A percentile compares a stretch with the other conserved stretches of the same genome.
Conservation (phyloP, 140 eudicot genomes). For the Stevia rebaudiana region DNA sequence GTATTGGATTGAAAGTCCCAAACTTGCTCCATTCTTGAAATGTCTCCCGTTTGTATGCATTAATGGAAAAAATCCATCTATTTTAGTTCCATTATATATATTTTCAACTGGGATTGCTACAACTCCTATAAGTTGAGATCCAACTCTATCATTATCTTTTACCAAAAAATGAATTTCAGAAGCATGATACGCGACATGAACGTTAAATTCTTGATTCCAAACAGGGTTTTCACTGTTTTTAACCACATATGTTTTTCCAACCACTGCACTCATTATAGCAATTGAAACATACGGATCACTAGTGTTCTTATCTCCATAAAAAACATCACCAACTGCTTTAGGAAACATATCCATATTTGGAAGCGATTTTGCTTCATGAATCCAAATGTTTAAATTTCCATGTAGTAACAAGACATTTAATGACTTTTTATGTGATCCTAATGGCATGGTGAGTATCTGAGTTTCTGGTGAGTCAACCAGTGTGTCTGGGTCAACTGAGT, state of each 20-base stretch:
- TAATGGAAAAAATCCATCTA: constrained; percentile 68
- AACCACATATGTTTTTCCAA: constrained; percentile 81
- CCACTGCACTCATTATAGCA: constrained; percentile 50
- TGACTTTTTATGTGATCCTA: constrained; percentile 37
- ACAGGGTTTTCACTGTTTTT: constrained; percentile 67
- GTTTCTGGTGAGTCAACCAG: constrained; percentile 14
- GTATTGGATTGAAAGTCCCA: constrained; percentile 63
- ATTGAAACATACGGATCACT: constrained; percentile 88
- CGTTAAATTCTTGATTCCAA: constrained; percentile 77
- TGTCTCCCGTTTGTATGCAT: constrained; percentile 53
- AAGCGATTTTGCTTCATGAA: constrained; percentile 72
- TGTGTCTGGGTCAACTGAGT: constrained; percentile 11
- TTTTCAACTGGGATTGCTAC: constrained; percentile 68
- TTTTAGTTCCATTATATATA: constrained; percentile 44
- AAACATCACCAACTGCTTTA: constrained; percentile 61
- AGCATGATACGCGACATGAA: constrained; percentile 80
- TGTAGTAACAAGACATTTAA: constrained; percentile 61
- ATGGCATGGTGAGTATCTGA: constrained; percentile 24
- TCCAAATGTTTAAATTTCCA: constrained; percentile 68
- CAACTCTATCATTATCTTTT: constrained; percentile 76
- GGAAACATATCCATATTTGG: constrained; percentile 94
- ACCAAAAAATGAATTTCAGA: constrained; percentile 74
- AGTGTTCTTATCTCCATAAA: constrained; percentile 45
- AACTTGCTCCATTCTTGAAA: constrained; percentile 63
- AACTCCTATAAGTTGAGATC: constrained; percentile 78